Evolutionary conservation across 2,329 filamentous ascomycete species (phyloP), one percentile per base, ranked within the genome.

Genomic region (Claviceps arundinis): DNA sequence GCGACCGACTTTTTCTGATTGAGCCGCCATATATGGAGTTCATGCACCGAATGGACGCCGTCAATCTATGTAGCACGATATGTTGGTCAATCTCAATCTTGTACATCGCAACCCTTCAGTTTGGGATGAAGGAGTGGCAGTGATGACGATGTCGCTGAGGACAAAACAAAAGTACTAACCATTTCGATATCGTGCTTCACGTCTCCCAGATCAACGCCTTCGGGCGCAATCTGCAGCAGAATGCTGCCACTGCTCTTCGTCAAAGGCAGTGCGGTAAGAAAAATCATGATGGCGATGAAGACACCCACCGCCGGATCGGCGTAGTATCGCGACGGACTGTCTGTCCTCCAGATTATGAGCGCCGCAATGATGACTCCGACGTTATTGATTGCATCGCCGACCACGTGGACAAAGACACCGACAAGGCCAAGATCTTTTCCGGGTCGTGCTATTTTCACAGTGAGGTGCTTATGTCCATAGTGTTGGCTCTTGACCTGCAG

Each of bases 341-440:
- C 62, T 0, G 76, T 71, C 52, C 81, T 70, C 85, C 84, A 88
- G 62, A 89, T 84, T 37, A 87, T 72, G 2, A 83, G 60, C 0
- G 82, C 84, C 1, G 84, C 77, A 38, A 83, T 70, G 48, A 89
- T 87, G 54, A 90, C 85, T 9, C 84, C 85, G 11, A 89, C 64
- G 58, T 90, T 90, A 68, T 89, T 89, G 56, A 85, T 72, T 5
- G 84, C 83, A 60, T 90, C 86, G 37, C 84, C 82, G 2, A 86
- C 60, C 26, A 89, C 77, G 59, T 90, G 86, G 14, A 87, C 66
- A 11, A 89, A 61, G 1, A 87, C 84, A 1, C 82, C 85, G 55
- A 85, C 68, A 72, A 87, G 83, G 11, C 81, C 84, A n/a, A 89
- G 70, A 61, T 89, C 82, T 53, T 72, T 73, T 1, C 70, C 70